phyloP scores from a whole-genome alignment of 2,329 filamentous ascomycete genomes.

The Penicillium sp. region DNA sequence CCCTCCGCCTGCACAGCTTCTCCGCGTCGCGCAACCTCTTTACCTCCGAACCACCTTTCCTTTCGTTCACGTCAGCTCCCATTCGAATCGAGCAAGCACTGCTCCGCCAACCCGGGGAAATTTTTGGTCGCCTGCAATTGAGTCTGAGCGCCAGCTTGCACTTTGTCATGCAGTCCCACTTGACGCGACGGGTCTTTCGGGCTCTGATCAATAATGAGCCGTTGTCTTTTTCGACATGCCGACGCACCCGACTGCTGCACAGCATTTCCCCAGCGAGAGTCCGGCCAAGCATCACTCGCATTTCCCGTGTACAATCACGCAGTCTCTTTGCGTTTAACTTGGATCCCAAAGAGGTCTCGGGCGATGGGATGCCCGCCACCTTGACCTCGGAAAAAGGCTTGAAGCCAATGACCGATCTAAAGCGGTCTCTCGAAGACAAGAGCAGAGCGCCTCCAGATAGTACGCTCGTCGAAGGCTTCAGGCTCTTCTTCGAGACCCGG shows the following conservation, averaged over 20 bases:
- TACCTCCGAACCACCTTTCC: background rate
- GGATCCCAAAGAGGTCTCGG: constrained; percentile 38
- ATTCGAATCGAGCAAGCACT: background rate
- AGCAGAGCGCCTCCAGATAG: constrained; percentile 57
- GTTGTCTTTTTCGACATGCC: constrained; percentile 36
- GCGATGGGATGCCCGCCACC: constrained; percentile 48
- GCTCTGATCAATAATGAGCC: constrained; percentile 42
- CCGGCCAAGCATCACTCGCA: constrained; percentile 22
- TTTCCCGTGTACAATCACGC: constrained; percentile 34
- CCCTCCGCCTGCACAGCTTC: constrained; percentile 18
- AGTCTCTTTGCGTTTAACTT: constrained; percentile 30
- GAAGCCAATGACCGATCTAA: constrained; percentile 63
- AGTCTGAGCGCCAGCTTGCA: background rate
- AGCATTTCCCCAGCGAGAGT: constrained; percentile 26
- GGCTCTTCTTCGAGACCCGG: constrained; percentile 56
- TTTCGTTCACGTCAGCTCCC: background rate
- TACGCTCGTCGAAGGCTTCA: constrained; percentile 62
- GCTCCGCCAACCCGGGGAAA: background rate
- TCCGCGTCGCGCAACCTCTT: constrained; percentile 17
- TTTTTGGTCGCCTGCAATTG: background rate
- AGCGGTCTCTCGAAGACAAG: constrained; percentile 56
- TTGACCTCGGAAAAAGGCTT: constrained; percentile 59
- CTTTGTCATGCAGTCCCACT: constrained; percentile 38
- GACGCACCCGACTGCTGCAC: constrained; percentile 27
- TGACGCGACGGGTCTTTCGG: constrained; percentile 41